Evolutionary conservation across 83 land plant species (phyloP), one percentile per base, ranked within the genome.

Genomic region (Thuja plicata): DNA sequence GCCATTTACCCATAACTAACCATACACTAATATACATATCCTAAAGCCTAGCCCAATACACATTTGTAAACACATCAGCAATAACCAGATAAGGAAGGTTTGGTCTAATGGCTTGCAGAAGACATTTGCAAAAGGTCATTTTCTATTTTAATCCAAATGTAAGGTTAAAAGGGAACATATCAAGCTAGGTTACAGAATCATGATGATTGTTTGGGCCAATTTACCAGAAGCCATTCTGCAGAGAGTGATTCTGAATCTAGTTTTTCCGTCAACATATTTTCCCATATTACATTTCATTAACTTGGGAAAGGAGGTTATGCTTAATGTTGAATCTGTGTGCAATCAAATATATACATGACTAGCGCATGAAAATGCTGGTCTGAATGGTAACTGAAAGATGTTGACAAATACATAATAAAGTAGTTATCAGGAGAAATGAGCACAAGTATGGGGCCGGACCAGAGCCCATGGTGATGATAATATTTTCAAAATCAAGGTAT

Each of bases 151-250:
- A 70, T 70, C 30, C 73, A 70, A 70, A 19, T 80, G 50, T 8
- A 24, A 19, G 27, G 30, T 9, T 27, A 13, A n/a, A 45, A 41
- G 11, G 50, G 27, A 24, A 83, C 55, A 83, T 30, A 45, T 27
- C 85, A 83, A 83, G 30, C 52, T 46, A 83, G 12, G 55, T 13
- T 83, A 83, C 32, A 83, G 55, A 82, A 83, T 48, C 2, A 83
- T 0, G 16, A 83, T 11, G 35, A 83, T 37, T 35, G 17, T 48
- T 81, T 83, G 7, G 54, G 7, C 12, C 52, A 30, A 48, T 30
- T 43, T 48, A 45, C 6, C 85, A 0, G 7, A 21, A 83, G 55
- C 1, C 54, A 48, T 45, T 48, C 16, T n/a, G 35, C 54, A 83
- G n/a, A 27, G 50, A 46, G 85, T 45, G 50, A n/a, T 48, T 83